Base-by-base conservation (phyloP, 228 moss, liverwort and hornwort species). In the Sphagnum magellanicum region DNA sequence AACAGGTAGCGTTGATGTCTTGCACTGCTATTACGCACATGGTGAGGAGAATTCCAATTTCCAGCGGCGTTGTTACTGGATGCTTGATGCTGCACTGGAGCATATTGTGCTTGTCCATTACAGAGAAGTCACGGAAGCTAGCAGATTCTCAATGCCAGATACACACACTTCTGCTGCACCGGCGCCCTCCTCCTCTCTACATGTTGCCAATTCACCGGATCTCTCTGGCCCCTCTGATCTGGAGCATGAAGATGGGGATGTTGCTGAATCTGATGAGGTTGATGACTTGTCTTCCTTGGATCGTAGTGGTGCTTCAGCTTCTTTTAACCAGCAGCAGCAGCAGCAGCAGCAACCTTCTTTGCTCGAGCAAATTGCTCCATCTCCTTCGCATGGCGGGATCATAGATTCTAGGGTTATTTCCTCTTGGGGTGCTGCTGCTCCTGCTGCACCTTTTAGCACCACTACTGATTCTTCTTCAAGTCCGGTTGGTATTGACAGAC, bases 21-120 rank as follows among this genome's bases (percentile, higher is more conserved):
- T 97, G 71, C 97, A 97, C 77, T 97, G 97, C 68, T 97, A 97
- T 64, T 97, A 97, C 63, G 97, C 97, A 6, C 97, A 97, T 62
- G 97, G 97, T 63, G 91, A 91, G 81, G 91, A 97, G 10, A 88
- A 97, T 70, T 55, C 83, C 0, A 93, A 88, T 58, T 97, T 97
- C 65, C 97, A 97, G 72, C 79, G 97, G 70, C 85, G 97, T 61
- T 93, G 93, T 59, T 97, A 97, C 64, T 97, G 97, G 97, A 81
- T 97, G 87, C 97, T 97, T 58, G 91, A 93, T 46, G 57, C 82
- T 71, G 69, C 79, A 13, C 70, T 79, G 60, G 88, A 88, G 72
- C 84, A 88, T 76, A 88, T 88, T 48, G 88, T 88, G 16, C 84
- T 88, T 63, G 88, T 88, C 6, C 88, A 88, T 64, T 88, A 88